Base-by-base conservation (phyloP, 768 basidiomycete species). In the Boletus rufocinnamomeus region DNA sequence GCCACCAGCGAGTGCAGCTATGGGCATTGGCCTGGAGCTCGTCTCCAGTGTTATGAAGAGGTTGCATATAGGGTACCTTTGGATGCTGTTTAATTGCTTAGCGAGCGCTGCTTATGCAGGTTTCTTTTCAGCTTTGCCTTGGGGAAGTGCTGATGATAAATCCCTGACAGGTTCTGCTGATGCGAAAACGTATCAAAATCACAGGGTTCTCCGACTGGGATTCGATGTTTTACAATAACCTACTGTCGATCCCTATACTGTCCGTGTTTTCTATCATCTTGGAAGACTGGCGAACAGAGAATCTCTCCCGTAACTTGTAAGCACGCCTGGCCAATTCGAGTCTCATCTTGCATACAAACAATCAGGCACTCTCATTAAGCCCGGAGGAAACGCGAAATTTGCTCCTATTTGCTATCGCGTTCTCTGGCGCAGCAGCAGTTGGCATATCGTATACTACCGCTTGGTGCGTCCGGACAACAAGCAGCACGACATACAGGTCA, bases 171-270 rank as follows among this genome's bases (percentile, higher is more conserved):
- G 93, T 97, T 40, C 81, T 99, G 50, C 81, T 91, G 41, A 98
- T 98, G 97, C 85, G 97, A 57, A 98, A 96, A 73, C 84, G 89
- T 56, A 98, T 99, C 80, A 98, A 98, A 77, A 73, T 80, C 43
- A 98, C 94, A 17, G 93, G 93, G 21, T 98, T 98, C 77, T 87
- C 94, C 50, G 96, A 99, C 68, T 97, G 95, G 95, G 96, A 98
- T 69, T 88, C 95, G 14, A 98, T 98, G 95, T 96, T 93, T 77
- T 98, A 98, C 80, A 97, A 96, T 78, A 99, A 98, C 73, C 72
- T 98, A 46, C 77, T 98, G 52, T 96, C 93, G 21, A 95, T 98
- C 65, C 97, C 97, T 6, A 86, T 98, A 40, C 78, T 99, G 45
- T 80, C 82, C 54, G 66, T 93, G 51, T 93, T 88, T 69, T 97